Base-by-base conservation (phyloP, 345 rosid species). In the Corchorus capsularis region DNA sequence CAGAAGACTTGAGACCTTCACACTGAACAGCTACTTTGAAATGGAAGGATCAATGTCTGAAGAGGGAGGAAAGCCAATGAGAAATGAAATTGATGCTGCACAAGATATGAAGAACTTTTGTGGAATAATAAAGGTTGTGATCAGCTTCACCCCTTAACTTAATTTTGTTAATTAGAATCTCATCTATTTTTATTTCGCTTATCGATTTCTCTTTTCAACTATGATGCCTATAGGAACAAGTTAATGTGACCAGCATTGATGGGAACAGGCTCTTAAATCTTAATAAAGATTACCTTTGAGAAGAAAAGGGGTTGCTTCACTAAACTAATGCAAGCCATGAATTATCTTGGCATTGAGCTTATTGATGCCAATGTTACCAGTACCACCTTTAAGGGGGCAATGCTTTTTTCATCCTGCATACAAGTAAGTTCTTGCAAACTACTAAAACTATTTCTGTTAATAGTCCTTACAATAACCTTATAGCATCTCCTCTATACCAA, bases 201-300 rank as follows among this genome's bases (percentile, higher is more conserved):
- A 9, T 8, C 13, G 8, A 3, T 5, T 14, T 6, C 19, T 19
- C 6, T 60, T 27, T 27, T 27, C 27, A 27, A 27, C 27, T 27
- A 1, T 27, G 27, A 27, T 32, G 49, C 41, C 11, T 52, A 56
- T 35, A 96, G 96, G 92, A 92, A 77, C 82, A 87, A 71, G 92
- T 92, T 78, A 69, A 83, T 72, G 90, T 96, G 79, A 82, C 73
- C 62, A 69, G 64, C 4, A 82, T 91, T 9, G 87, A 85, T 61
- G 90, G 83, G 69, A 81, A 83, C 19, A 92, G 85, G 81, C 78
- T 84, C 45, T 88, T 94, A 96, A 85, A 77, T 84, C 45, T 88
- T 94, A 96, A 85, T 93, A 52, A 96, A 89, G 90, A 88, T 96
- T 20, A 49, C 81, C 34, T 62, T 85, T 35, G 87, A 81, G 86